Base-by-base conservation (phyloP, 2,329 filamentous ascomycete genomes). In the Stachybotrys echinatus region DNA sequence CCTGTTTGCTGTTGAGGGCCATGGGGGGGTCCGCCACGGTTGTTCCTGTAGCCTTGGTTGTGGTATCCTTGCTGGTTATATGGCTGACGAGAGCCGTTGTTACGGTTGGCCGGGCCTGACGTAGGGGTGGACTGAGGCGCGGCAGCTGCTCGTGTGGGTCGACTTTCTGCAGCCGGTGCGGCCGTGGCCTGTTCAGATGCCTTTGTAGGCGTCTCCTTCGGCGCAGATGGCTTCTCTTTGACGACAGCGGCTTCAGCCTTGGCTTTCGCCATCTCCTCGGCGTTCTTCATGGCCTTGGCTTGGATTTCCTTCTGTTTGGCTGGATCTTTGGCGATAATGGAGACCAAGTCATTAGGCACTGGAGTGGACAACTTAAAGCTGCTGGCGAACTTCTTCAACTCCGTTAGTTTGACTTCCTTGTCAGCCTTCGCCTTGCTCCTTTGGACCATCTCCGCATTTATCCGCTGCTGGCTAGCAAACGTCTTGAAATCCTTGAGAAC, bases 321-420 rank as follows among this genome's bases (percentile, higher is more conserved):
- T n/a, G 91, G 91, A 64, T 99, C 94, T 66, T 97, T 99, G 51
- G 94, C 92, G 53, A 99, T 87, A 57, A 99, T 99, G 2, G 89
- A 87, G 23, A 99, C 91, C 34, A 99, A 73, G 67, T 99, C 94
- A 47, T 82, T 85, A 2, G 94, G 94, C 12, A 99, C 91, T 6
- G 92, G 91, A 3, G 92, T 96, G 46, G 88, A 87, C 18, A 99
- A 80, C 72, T 97, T 97, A 77, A 99, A 99, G 64, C 82, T 94
- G 58, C 85, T 82, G 1, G 94, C 90, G 68, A 99, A 99, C 63
- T 92, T 96, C 76, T 94, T 95, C 51, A 99, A 73, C 70, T 99
- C 94, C 52, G 89, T 95, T 54, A 99, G 70, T 69, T 95, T 96
- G 56, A 94, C 84, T 57, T 92, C 90, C 66, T 95, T 95, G 65